Evolutionary conservation across 192 early-diverging fungal species (phyloP), one percentile per base, ranked within the genome.

Genomic region (Funneliformis mosseae): DNA sequence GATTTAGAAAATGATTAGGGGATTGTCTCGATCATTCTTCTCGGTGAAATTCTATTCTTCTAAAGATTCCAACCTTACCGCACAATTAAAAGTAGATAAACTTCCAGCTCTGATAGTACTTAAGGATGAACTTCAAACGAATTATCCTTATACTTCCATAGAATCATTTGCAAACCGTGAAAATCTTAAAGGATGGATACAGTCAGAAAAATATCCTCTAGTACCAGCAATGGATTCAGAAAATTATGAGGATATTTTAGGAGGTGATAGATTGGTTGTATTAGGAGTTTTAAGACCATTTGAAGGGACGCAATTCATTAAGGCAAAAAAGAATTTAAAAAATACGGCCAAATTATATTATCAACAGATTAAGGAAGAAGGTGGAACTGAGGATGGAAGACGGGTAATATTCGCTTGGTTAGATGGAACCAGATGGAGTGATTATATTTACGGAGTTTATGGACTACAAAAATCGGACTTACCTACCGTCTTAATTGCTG

Each of bases 231-330:
- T 97, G 21, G 86, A 84, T n/a, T 86, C 88, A 71, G 85, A 87
- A 38, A 96, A 95, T 77, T 86, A 93, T 18, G 90, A 92, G 45
- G 86, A 88, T 3, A 87, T 95, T 80, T 87, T 97, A 80, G 88
- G 91, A 42, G 87, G 91, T 66, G 84, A 90, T 25, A 87, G 89
- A 64, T 84, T 90, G 68, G 82, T 96, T 2, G 88, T 94, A 0
- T 82, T 97, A 78, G 89, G 85, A 5, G 76, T 95, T 4, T 82
- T 95, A 21, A 89, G 92, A 78, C 84, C 86, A 8, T 77, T 79
- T 7, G 82, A 86, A 63, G 42, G 55, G 41, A 69, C 71, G 6
- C 48, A 76, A 0, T 77, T 64, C n/a, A 6, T 28, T 68, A 46
- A 28, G 12, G 82, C 83, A 4, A 80, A 80, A 45, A 33, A 27